Evolutionary conservation across 2,329 filamentous ascomycete genomes (phyloP).

Genomic region (Pseudogymnoascus sp.): DNA sequence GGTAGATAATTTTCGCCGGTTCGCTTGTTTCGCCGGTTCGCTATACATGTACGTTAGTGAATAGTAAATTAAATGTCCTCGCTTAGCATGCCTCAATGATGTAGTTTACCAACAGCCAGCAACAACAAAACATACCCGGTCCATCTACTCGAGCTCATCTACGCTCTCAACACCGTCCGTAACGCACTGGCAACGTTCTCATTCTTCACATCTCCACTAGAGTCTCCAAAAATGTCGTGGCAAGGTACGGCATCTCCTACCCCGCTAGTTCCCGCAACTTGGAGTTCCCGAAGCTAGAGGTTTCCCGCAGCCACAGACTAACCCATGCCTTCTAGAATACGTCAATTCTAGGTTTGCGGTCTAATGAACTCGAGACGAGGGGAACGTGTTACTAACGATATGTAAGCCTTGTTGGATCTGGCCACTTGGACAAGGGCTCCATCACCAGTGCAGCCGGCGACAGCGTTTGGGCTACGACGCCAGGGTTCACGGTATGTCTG

Average conservation of each 20-base stretch:
- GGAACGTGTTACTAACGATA: conserved; percentile 20
- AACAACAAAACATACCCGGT: not conserved
- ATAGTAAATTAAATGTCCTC: no score
- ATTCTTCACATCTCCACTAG: not conserved
- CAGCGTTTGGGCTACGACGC: conserved; percentile 65
- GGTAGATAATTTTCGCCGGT: no score
- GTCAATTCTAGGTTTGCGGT: conserved; percentile 49
- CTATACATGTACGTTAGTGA: no score
- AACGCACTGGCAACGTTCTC: not conserved
- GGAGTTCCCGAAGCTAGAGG: not conserved
- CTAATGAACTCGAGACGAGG: not conserved
- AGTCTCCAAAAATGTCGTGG: conserved; percentile 54
- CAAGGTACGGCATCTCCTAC: conserved; percentile 48
- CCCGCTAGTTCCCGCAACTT: conserved; percentile 19
- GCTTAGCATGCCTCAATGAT: no score
- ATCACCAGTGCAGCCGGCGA: conserved; percentile 76
- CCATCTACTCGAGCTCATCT: not conserved
- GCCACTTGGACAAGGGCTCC: conserved; percentile 73
- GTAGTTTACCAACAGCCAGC: not conserved
- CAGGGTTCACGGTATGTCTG: conserved; percentile 46
- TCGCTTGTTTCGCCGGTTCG: no score
- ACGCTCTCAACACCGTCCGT: not conserved
- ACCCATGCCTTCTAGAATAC: conserved; percentile 38
- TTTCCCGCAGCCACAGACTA: not conserved
- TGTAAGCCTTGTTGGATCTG: conserved; percentile 66